These are phyloP conservation scores for Solanum bukasovii DNA, from an alignment of 257 asterid species.

Conservation along the genomic window DNA sequence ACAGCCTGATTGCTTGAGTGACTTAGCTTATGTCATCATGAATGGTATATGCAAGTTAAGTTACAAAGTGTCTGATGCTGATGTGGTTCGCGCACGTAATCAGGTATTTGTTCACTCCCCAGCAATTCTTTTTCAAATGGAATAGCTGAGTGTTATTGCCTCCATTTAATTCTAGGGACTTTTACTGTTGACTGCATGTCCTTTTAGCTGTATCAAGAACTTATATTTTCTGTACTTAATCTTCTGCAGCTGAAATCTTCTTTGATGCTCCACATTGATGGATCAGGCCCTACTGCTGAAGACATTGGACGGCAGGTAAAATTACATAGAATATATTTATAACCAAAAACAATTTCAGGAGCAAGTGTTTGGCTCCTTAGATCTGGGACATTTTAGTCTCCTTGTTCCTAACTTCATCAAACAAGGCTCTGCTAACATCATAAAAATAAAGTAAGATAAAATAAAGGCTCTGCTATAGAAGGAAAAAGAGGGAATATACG, in stretches of 20 bases:
- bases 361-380: not conserved
- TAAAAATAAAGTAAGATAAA: not conserved
- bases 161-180: not conserved
- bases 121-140: not conserved
- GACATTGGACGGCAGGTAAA: conserved; percentile 97
- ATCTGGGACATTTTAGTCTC: not conserved
- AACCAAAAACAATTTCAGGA: not conserved
- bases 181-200: not conserved
- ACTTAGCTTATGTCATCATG: conserved; percentile 69
- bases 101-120: conserved; percentile 28
- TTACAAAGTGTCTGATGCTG: conserved; percentile 61
- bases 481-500: not conserved
- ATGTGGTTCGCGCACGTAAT: conserved; percentile 77
- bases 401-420: not conserved
- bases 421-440: not conserved
- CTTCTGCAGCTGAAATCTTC: conserved; percentile 77
- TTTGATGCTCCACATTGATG: conserved; percentile 83
- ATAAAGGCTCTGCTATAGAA: not conserved
- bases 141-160: not conserved
- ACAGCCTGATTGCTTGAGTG: conserved; percentile 86
- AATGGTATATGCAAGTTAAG: conserved; percentile 55
- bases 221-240: not conserved
- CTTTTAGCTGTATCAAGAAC: not conserved
- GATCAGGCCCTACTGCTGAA: conserved; percentile 84
- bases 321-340: not conserved